phyloP scores from a whole-genome alignment of 2,329 filamentous ascomycete genomes.

The Fusarium torulosum region DNA sequence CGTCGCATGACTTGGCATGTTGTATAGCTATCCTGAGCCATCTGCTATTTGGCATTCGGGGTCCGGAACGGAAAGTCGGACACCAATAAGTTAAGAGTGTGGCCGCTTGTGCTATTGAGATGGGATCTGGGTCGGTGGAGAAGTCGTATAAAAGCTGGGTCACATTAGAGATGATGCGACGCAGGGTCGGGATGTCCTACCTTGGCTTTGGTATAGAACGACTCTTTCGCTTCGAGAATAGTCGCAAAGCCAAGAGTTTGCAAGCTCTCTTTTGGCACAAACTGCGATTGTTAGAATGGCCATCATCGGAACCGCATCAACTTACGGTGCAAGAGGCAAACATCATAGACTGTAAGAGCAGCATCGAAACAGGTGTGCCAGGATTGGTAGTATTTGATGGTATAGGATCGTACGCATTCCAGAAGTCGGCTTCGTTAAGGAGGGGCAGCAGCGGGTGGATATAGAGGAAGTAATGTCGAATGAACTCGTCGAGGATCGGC shows the following conservation, averaged over 20 bases:
- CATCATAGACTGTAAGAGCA: slow-evolving; percentile 38
- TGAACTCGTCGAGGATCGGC: slow-evolving; percentile 38
- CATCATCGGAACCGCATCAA: background rate
- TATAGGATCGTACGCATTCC: slow-evolving; percentile 27
- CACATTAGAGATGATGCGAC: background rate
- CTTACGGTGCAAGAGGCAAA: slow-evolving; percentile 41
- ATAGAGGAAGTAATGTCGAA: slow-evolving; percentile 40
- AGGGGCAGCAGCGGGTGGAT: slow-evolving; percentile 38
- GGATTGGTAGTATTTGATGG: background rate
- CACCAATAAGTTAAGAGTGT: slow-evolving; percentile 40
- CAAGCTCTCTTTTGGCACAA: slow-evolving; percentile 32
- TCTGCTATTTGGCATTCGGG: slow-evolving; percentile 30
- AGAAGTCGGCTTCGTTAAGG: slow-evolving; percentile 38
- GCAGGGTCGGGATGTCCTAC: background rate
- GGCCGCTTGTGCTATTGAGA: slow-evolving; percentile 37
- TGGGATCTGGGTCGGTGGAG: slow-evolving; percentile 34
- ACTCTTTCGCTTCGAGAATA: slow-evolving; percentile 35
- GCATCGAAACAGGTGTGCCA: slow-evolving; percentile 30
- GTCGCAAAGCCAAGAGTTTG: slow-evolving; percentile 32
- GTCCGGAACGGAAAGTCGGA: slow-evolving; percentile 32
- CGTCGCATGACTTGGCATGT: slow-evolving; percentile 29
- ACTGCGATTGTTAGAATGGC: slow-evolving; percentile 16
- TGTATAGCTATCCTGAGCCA: slow-evolving; percentile 36
- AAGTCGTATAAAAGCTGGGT: slow-evolving; percentile 37
- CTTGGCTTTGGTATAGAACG: slow-evolving; percentile 42